A percentile compares a stretch with the other conserved stretches of the same genome.
Conservation (phyloP, 2,329 filamentous ascomycete species). For the Ilyonectria destructans region DNA sequence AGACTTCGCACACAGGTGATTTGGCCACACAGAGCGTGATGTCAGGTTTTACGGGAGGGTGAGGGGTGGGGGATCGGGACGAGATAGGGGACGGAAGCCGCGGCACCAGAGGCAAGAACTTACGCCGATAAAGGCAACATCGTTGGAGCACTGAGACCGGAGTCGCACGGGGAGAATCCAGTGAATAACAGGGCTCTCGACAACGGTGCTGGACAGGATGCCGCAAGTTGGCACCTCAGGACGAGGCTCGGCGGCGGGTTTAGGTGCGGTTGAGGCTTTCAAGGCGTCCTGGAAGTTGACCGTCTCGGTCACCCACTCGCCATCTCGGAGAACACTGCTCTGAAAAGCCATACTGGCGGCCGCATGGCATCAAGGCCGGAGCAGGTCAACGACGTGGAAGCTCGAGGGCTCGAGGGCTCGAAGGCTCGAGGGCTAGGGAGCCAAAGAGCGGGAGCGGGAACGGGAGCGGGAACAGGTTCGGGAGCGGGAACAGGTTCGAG, state of each 20-base stretch:
- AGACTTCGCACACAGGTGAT: neutral
- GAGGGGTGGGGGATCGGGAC: neutral
- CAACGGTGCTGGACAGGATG: conserved; percentile 83
- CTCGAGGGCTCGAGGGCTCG: conserved; percentile 15
- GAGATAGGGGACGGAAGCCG: neutral
- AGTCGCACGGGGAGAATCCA: conserved; percentile 87
- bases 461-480: conserved; percentile 20
- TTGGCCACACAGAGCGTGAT: neutral
- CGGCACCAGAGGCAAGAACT: conserved; percentile 54
- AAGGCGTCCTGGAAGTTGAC: conserved; percentile 63
- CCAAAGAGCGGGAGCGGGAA: conserved; percentile 10
- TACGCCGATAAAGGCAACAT: conserved; percentile 89
- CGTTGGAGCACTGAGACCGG: conserved; percentile 79
- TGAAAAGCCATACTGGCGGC: conserved; percentile 63
- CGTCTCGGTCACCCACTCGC: conserved; percentile 72
- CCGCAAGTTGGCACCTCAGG: conserved; percentile 73
- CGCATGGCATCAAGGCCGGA: conserved; percentile 43
- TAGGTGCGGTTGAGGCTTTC: conserved; percentile 56
- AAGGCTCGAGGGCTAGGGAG: conserved; percentile 5
- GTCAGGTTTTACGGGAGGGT: neutral
- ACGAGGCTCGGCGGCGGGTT: conserved; percentile 50
- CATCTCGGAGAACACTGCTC: conserved; percentile 68
- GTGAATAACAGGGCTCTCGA: conserved; percentile 82
- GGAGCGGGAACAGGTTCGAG: too few species aligned
- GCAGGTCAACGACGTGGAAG: conserved; percentile 3